Conservation (phyloP, 345 rosid species). For the Viola odorata region DNA sequence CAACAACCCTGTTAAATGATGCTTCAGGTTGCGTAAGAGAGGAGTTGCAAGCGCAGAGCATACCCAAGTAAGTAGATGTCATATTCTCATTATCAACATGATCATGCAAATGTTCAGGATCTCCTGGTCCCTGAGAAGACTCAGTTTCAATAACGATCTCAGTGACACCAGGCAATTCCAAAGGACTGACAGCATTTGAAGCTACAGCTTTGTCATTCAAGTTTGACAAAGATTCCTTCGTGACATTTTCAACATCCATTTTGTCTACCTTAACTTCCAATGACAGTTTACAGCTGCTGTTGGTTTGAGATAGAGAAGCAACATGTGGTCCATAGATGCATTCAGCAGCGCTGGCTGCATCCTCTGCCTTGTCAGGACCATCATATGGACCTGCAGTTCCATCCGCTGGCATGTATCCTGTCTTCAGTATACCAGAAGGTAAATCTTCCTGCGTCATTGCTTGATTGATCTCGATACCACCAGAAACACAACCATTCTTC, state of each 20-base stretch:
- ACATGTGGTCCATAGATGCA: conserved; percentile 10
- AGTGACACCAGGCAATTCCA: conserved; percentile 28
- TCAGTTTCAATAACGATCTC: conserved; percentile 33
- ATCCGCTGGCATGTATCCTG: conserved; percentile 29
- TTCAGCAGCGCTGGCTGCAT: conserved; percentile 16
- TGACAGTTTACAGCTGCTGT: conserved; percentile 11
- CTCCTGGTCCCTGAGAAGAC: conserved; percentile 22
- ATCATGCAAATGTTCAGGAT: conserved; percentile 22
- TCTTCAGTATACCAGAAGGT: conserved; percentile 14
- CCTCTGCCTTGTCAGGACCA: conserved; percentile 36
- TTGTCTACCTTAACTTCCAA: conserved; percentile 16
- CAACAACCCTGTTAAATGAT: conserved; percentile 18
- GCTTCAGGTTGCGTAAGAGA: conserved; percentile 10
- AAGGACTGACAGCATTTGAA: conserved; percentile 24
- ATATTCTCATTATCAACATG: conserved; percentile 19
- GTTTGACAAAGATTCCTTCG: conserved; percentile 17
- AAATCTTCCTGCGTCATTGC: conserved; percentile 21
- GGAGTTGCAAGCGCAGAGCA: conserved; percentile 37
- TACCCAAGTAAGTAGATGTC: conserved; percentile 10
- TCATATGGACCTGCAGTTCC: conserved; percentile 24
- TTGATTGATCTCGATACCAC: conserved; percentile 27
- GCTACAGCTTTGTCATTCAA: conserved; percentile 13
- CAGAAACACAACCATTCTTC: conserved; percentile 24
- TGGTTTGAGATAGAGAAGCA: conserved; percentile 19
- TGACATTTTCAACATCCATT: conserved; percentile 24